A percentile compares a stretch with the other conserved stretches of the same genome.
Conservation (phyloP, 176 grass and related monocot species). For the Microstegium vimineum region DNA sequence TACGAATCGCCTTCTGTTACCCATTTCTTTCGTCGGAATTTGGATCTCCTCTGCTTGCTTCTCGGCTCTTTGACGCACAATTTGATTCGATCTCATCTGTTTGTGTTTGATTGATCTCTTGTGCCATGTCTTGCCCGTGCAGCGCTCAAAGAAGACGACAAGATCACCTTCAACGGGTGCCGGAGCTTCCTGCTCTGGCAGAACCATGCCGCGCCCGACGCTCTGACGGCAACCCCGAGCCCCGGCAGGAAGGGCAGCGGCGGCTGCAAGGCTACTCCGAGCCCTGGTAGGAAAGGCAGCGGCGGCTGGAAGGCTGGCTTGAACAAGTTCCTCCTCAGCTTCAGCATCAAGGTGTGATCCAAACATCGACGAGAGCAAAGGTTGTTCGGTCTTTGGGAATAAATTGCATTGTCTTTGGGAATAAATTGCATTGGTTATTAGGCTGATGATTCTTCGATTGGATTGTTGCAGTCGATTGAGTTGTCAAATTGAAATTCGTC, state of each 20-base stretch:
- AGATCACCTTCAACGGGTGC: slow-evolving; percentile 47
- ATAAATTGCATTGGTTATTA: neutral
- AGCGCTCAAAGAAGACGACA: slow-evolving; percentile 46
- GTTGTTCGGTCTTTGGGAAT: neutral
- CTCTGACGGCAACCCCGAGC: neutral
- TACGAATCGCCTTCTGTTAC: neutral
- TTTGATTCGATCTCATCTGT: neutral
- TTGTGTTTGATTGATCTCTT: too few species aligned
- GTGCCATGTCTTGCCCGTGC: neutral
- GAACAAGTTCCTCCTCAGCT: slow-evolving; percentile 56
- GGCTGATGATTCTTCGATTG: neutral
- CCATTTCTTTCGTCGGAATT: neutral
- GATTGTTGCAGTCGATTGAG: too few species aligned
- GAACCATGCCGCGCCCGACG: slow-evolving; percentile 17
- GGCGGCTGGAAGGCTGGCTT: slow-evolving; percentile 55
- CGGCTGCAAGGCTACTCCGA: neutral
- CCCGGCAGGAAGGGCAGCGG: slow-evolving; percentile 3
- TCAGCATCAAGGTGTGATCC: slow-evolving; percentile 51
- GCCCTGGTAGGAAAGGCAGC: slow-evolving; percentile 26
- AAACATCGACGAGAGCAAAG: neutral
- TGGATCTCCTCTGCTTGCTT: neutral
- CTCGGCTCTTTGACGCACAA: neutral
- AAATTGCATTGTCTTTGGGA: neutral
- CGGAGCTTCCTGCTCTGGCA: slow-evolving; percentile 69
- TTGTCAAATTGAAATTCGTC: neutral